Base-by-base conservation (phyloP, 768 basidiomycete species). In the Hortiboletus campestris region DNA sequence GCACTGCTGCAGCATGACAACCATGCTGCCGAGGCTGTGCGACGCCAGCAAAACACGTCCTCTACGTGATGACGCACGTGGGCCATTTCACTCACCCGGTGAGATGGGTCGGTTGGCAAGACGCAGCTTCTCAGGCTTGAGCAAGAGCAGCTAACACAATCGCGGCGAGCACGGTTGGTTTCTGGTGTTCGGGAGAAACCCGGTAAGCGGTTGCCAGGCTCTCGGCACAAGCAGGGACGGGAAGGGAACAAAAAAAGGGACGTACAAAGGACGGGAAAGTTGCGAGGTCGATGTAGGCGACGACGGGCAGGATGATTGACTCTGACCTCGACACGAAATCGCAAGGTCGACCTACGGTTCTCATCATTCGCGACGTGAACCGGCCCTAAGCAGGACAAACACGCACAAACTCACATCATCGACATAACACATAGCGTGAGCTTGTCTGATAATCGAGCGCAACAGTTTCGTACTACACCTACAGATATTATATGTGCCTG, bases 311-410 rank as follows among this genome's bases (percentile, higher is more conserved):
- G 63, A 60, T 54, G 63, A 63, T 60, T 67, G 58, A 59, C 67
- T 58, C 45, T 64, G 64, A 55, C 68, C 59, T 58, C 59, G 36
- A 65, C 63, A 62, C 63, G 63, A 64, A 62, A 67, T 65, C 65
- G 62, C 61, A 63, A 51, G 46, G 51, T 46, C 46, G 53, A 55
- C 63, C 47, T 47, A 49, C 49, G 44, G 4, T 51, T 62, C 56
- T 57, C 57, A 62, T 57, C 62, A 44, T 53, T 51, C 63, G 54
- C 62, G 64, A 60, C 65, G 55, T 53, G 46, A 60, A 67, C 69
- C 70, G 65, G 70, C 70, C 70, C 70, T 71, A 71, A 73, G 62
- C 12, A 70, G 25, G 6, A 17, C 63, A 71, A 71, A 73, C 57
- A 72, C 38, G 14, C n/a, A 12, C 70, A 71, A 71, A 71, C 2